Evolutionary conservation across 495 filamentous ascomycete genomes (phyloP).

Genomic region (Filosporella fistucella): DNA sequence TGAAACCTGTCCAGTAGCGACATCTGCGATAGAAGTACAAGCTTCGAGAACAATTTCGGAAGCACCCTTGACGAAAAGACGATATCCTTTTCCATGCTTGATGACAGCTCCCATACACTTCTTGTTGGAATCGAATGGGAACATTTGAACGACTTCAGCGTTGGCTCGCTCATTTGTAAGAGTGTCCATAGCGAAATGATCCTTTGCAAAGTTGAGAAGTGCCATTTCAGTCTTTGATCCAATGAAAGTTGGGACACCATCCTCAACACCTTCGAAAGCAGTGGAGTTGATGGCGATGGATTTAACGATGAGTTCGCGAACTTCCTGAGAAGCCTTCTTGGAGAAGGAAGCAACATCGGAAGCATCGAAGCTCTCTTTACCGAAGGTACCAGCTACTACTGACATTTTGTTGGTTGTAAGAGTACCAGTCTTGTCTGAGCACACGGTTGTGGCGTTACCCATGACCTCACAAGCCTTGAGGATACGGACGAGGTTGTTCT

Average conservation of each 20-base stretch:
- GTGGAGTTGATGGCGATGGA: constrained; percentile 86
- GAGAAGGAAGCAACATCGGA: constrained; percentile 29
- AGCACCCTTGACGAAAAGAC: constrained; percentile 86
- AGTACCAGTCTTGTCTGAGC: constrained; percentile 95
- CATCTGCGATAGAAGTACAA: constrained; percentile 66
- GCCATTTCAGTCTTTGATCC: constrained; percentile 92
- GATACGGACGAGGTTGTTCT: constrained; percentile 89
- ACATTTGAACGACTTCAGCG: constrained; percentile 63
- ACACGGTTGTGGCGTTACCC: constrained; percentile 95
- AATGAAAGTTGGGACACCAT: constrained; percentile 68
- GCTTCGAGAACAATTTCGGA: constrained; percentile 77
- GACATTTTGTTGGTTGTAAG: constrained; percentile 93
- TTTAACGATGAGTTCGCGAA: constrained; percentile 54
- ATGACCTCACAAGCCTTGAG: constrained; percentile 96
- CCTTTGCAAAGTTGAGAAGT: constrained; percentile 68
- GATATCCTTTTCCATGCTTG: constrained; percentile 58
- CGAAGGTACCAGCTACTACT: constrained; percentile 74
- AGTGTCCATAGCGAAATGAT: constrained; percentile 70
- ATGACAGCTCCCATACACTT: constrained; percentile 89
- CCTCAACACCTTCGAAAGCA: constrained; percentile 77
- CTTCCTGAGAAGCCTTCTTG: constrained; percentile 44
- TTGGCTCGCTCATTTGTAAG: constrained; percentile 65
- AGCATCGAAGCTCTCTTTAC: constrained; percentile 59
- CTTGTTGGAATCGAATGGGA: constrained; percentile 80
- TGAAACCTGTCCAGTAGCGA: constrained; percentile 53